Percentiles rank a stretch among this genome's conserved stretches.
These are phyloP conservation scores for Rhododendron kiyosumense DNA, from an alignment of 148 eudicot genomes.

Conservation along the genomic window DNA sequence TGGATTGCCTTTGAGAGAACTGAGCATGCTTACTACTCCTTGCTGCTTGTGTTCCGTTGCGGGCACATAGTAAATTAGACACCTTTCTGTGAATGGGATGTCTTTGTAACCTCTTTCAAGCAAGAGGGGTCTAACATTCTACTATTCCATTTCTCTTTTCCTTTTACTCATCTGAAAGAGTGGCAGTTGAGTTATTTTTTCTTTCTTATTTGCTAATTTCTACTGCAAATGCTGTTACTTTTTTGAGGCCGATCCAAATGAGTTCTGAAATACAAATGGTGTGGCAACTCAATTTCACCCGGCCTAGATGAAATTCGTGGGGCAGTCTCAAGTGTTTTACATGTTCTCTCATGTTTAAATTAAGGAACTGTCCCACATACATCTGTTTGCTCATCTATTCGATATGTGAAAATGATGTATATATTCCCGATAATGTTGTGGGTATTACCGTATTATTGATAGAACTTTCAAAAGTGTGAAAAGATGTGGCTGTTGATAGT, in stretches of 20 bases:
- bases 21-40: neutral
- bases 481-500: neutral
- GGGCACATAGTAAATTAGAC: conserved; percentile 10
- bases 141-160: neutral
- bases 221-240: neutral
- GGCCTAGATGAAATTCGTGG: conserved; percentile 7
- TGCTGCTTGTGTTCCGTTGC: conserved; percentile 24
- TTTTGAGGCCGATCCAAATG: conserved; percentile 11
- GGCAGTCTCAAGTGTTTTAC: conserved; percentile 13
- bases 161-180: neutral
- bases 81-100: neutral
- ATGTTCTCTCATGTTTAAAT: conserved; percentile 5
- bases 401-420: no score
- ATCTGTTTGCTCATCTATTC: neutral
- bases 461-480: neutral
- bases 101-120: conserved; percentile 1
- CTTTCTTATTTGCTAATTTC: neutral
- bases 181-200: neutral
- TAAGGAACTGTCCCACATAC: neutral
- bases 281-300: conserved; percentile 14
- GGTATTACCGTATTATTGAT: neutral
- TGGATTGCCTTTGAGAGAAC: conserved; percentile 21
- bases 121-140: neutral
- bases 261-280: neutral
- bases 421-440: neutral